Conservation (phyloP, 2,329 filamentous ascomycete species). For the Colletotrichum sp. region DNA sequence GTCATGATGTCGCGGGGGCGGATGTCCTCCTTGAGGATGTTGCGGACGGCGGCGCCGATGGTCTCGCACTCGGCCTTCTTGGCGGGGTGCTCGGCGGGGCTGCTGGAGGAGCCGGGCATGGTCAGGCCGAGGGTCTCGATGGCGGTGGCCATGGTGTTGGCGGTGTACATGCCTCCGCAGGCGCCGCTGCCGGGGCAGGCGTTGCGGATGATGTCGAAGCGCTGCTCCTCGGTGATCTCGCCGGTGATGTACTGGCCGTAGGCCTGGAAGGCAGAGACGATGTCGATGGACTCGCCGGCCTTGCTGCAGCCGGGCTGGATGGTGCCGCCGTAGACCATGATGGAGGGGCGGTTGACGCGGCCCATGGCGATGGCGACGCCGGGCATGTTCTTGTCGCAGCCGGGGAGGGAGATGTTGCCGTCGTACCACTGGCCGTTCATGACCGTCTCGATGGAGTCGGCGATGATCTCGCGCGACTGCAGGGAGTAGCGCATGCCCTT, state of each 20-base stretch:
- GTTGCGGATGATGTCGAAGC: constrained; percentile 92
- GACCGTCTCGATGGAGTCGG: constrained; percentile 97
- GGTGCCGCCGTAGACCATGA: constrained; percentile 98
- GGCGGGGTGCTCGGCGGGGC: constrained; percentile 73
- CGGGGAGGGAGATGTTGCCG: constrained; percentile 93
- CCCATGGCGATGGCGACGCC: constrained; percentile 93
- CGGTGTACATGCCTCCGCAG: constrained; percentile 89
- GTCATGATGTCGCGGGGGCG: constrained; percentile 80
- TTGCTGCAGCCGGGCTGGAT: constrained; percentile 89
- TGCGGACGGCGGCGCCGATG: constrained; percentile 76
- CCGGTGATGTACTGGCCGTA: constrained; percentile 95
- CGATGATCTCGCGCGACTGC: constrained; percentile 95
- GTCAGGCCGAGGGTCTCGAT: constrained; percentile 90
- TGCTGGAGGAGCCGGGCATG: constrained; percentile 81
- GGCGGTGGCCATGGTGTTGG: constrained; percentile 93
- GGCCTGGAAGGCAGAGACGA: constrained; percentile 96
- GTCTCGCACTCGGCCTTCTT: constrained; percentile 76
- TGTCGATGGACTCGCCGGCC: constrained; percentile 81
- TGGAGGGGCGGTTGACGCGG: constrained; percentile 86
- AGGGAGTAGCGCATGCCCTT: constrained; percentile 95
- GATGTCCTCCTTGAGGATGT: constrained; percentile 77
- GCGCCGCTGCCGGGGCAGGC: constrained; percentile 75
- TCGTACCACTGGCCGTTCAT: constrained; percentile 99
- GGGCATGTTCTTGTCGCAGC: constrained; percentile 99
- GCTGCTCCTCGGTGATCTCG: constrained; percentile 87